A percentile compares a stretch with the other conserved stretches of the same genome.
phyloP scores from a whole-genome alignment of 768 basidiomycete genomes.

The Serendipita sp. region DNA sequence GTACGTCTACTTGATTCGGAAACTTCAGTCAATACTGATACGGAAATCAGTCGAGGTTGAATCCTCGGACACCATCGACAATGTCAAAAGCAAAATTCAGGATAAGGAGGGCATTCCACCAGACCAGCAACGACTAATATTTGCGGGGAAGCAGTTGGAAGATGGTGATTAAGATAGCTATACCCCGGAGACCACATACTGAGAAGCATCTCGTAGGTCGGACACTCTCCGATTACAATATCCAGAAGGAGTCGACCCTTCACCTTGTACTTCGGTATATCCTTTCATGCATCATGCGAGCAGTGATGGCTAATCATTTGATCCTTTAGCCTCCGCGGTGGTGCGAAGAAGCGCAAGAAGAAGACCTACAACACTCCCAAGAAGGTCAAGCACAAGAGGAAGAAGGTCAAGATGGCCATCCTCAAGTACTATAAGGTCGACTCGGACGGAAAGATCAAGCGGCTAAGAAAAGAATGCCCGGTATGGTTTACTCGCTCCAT shows the following conservation, averaged over 20 bases:
- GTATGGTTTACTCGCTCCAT: conserved; percentile 36
- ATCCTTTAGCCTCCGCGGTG: conserved; percentile 72
- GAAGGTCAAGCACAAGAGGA: conserved; percentile 99
- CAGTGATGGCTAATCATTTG: background rate
- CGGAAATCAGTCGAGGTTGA: conserved; percentile 68
- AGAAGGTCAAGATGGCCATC: conserved; percentile 99
- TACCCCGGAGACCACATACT: background rate
- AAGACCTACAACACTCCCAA: conserved; percentile 99
- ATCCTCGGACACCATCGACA: conserved; percentile 94
- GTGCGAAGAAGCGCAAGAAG: conserved; percentile 99
- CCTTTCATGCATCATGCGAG: background rate
- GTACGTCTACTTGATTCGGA: conserved; percentile 14
- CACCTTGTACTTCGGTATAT: conserved; percentile 61
- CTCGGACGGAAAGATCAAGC: conserved; percentile 99
- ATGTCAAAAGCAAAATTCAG: conserved; percentile 95
- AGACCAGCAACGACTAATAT: conserved; percentile 96
- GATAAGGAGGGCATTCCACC: conserved; percentile 94
- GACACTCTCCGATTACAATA: conserved; percentile 65
- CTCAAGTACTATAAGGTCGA: conserved; percentile 99
- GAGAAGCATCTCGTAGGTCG: background rate
- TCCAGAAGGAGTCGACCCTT: conserved; percentile 98
- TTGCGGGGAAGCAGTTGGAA: conserved; percentile 98
- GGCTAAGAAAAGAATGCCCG: conserved; percentile 93
- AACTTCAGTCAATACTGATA: background rate
- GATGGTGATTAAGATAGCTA: conserved; percentile 75